Evolutionary conservation across 1,284 basidiomycete species (phyloP).

Genomic region (Exsudoporus floridanus): DNA sequence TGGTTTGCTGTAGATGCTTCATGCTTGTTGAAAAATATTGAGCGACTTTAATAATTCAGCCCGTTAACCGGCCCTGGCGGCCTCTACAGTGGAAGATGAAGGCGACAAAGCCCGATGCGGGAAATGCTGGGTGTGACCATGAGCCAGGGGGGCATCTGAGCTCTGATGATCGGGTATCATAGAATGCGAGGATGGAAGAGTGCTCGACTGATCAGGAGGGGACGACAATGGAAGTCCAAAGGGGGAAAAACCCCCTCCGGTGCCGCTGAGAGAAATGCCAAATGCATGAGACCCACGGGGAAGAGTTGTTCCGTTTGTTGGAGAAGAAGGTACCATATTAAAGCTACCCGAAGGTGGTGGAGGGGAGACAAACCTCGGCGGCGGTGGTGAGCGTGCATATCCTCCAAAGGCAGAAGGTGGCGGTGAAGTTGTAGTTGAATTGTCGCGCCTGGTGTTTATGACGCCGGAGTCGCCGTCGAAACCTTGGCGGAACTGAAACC

Average conservation of each 20-base stretch:
- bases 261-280: conserved; percentile 31
- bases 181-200: conserved; percentile 45
- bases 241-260: conserved; percentile 52
- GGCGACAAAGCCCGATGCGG: conserved; percentile 48
- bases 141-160: conserved; percentile 46
- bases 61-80: conserved; percentile 46
- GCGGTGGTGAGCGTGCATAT: conserved; percentile 59
- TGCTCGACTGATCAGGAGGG: conserved; percentile 33
- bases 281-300: conserved; percentile 35
- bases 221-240: conserved; percentile 54
- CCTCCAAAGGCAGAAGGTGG: conserved; percentile 42
- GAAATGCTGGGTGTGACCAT: conserved; percentile 46
- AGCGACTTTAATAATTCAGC: conserved; percentile 40
- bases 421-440: conserved; percentile 41
- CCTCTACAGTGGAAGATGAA: conserved; percentile 56
- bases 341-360: conserved; percentile 45
- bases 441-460: conserved; percentile 37
- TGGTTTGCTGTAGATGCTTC: conserved; percentile 42
- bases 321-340: conserved; percentile 37
- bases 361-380: conserved; percentile 55
- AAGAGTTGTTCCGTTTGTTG: conserved; percentile 33
- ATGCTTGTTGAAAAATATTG: conserved; percentile 39
- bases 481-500: conserved; percentile 39
- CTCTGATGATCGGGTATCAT: conserved; percentile 61
- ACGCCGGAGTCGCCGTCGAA: conserved; percentile 37